Percentiles rank a stretch among this genome's conserved stretches.
Evolutionary conservation across 768 basidiomycete species (phyloP).

Genomic region (Suillus weaverae): DNA sequence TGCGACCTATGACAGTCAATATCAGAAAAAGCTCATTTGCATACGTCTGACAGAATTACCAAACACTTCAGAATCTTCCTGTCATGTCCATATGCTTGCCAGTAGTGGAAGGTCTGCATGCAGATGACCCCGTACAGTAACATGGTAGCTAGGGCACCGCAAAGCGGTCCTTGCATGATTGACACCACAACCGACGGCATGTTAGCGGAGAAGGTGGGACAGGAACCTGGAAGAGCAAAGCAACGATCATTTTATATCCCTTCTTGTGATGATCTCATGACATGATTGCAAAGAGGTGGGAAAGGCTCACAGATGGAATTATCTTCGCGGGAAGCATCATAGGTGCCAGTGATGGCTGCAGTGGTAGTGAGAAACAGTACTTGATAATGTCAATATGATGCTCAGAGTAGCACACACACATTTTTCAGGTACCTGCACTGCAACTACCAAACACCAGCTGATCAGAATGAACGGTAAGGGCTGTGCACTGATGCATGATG

Average conservation of each 20-base stretch:
- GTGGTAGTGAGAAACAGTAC: neutral
- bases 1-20: conserved; percentile 7
- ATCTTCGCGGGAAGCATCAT: neutral
- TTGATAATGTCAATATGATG: too few species aligned
- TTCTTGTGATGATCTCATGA: neutral
- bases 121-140: conserved; percentile 18
- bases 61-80: conserved; percentile 7
- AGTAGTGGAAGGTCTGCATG: conserved; percentile 19
- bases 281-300: neutral
- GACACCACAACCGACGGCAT: conserved; percentile 10
- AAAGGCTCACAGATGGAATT: neutral
- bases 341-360: neutral
- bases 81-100: conserved; percentile 10
- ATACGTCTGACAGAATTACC: neutral
- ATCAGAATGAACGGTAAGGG: neutral
- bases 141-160: conserved; percentile 14
- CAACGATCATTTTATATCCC: neutral
- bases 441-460: too few species aligned
- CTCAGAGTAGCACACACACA: too few species aligned
- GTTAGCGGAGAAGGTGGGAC: neutral
- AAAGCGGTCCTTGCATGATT: conserved; percentile 17
- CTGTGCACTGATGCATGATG: too few species aligned
- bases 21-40: neutral
- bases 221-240: neutral
- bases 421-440: too few species aligned